Evolutionary conservation across 2,329 filamentous ascomycete genomes (phyloP), one percentile per base, ranked within the genome.

Genomic region (Ceratocystis smalleyi): DNA sequence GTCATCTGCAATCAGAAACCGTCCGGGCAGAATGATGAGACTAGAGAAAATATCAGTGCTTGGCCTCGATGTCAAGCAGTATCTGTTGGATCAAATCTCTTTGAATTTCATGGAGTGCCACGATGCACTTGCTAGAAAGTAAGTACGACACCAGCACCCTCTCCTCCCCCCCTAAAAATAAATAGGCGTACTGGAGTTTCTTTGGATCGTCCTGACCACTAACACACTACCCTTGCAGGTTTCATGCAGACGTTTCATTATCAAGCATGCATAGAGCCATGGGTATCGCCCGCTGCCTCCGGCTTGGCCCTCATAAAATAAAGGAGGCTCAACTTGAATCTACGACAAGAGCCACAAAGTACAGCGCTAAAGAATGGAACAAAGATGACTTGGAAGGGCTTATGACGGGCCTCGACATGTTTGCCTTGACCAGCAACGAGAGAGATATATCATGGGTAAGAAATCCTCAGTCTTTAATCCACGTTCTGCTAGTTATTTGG

Each of bases 41-140:
- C 85, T 90, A 67, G 83, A 87, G 69, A 75, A 80, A 61, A 87
- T 97, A 67, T 84, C 88, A 63, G 76, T 78, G 32, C 79, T 85
- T 70, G 91, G 91, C 0, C 92, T 91, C 70, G 91, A 97, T 76
- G 88, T 87, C 57, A 96, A 96, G 73, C 91, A 96, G 72, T 85
- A 85, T 64, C 79, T 97, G 60, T 70, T 91, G 67, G 77, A 80
- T 64, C 85, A 95, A 71, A 83, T 81, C 67, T 77, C 77, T 10
- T 78, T 80, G 43, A 76, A 79, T 17, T 80, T 86, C 12, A 78
- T 82, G 49, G 78, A 59, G 2, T 30, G 76, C 3, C 82, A 87
- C 15, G 90, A 96, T 75, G 83, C 88, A 63, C 75, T 99, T 70
- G 88, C 92, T 15, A 82, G 89, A 72, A 84, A 86, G 77, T 79